These are phyloP conservation scores for Candida silvatica DNA, from an alignment of 805 yeast species.

Conservation along the genomic window DNA sequence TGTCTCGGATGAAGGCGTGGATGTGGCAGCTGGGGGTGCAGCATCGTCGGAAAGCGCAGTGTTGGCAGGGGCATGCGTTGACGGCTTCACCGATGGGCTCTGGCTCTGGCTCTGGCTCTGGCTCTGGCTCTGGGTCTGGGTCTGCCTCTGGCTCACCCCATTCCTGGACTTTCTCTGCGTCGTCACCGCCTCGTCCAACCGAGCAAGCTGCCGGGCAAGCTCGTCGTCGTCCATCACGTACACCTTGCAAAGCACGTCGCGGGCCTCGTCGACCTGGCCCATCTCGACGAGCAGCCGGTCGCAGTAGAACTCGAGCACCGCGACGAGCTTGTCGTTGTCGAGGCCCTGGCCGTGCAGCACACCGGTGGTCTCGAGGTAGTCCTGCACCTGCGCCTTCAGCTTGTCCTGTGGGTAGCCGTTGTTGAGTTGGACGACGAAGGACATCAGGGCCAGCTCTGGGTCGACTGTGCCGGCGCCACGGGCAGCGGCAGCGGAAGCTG, in stretches of 20 bases:
- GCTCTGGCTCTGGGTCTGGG: not conserved
- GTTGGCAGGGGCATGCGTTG: too few species aligned
- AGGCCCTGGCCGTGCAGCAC: conserved; percentile 10
- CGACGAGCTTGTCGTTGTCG: conserved; percentile 7
- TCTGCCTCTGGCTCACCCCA: not conserved
- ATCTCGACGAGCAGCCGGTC: conserved; percentile 16
- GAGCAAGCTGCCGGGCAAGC: too few species aligned
- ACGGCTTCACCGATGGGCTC: not conserved
- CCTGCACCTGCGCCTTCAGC: conserved; percentile 17
- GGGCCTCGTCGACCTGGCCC: conserved; percentile 10
- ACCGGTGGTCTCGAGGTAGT: conserved; percentile 9
- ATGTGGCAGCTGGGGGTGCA: too few species aligned
- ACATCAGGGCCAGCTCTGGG: conserved; percentile 21
- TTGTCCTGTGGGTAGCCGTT: conserved; percentile 15
- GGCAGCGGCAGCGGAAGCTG: too few species aligned
- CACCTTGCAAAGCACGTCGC: conserved; percentile 11
- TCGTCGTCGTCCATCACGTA: conserved; percentile 12
- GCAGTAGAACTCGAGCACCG: conserved; percentile 18
- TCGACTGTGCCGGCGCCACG: too few species aligned
- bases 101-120: not conserved
- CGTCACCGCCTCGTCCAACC: conserved; percentile 2
- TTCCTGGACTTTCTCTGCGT: conserved; percentile 1
- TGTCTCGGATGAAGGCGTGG: not conserved
- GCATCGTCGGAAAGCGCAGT: too few species aligned
- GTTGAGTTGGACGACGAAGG: conserved; percentile 22